These are phyloP conservation scores for Sanghuangporus weigelae DNA, from an alignment of 1,284 basidiomycete species.

Conservation along the genomic window DNA sequence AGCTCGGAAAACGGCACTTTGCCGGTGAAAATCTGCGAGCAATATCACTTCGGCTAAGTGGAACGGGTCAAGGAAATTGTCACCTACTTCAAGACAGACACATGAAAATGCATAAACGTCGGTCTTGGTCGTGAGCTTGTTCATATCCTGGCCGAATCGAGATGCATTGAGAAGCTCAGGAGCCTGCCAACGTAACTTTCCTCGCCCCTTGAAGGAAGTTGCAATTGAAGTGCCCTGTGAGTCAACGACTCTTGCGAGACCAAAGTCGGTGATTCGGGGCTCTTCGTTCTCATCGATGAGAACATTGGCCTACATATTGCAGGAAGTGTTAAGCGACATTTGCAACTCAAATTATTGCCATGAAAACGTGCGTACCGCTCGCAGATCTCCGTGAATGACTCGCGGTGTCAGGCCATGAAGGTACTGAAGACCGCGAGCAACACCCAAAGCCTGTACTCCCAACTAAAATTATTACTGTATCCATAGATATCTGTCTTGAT, in stretches of 20 bases:
- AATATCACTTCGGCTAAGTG: not conserved
- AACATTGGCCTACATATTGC: constrained; percentile 1
- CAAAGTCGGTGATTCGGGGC: constrained; percentile 10
- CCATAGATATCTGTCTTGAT: not conserved
- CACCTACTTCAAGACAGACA: constrained; percentile 5
- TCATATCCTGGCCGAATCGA: not conserved
- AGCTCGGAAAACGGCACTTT: constrained; percentile 5
- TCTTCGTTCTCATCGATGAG: constrained; percentile 4
- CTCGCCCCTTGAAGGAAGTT: constrained; percentile 1
- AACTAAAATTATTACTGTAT: not conserved
- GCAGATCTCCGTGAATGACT: constrained; percentile 12
- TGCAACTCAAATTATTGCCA: not conserved
- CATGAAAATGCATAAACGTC: constrained; percentile 11
- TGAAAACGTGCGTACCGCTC: not conserved
- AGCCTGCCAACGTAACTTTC: constrained; percentile 7
- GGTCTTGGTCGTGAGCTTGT: constrained; percentile 1
- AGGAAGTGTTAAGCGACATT: not conserved
- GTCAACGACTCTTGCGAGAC: constrained; percentile 5
- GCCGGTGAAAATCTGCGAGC: constrained; percentile 1
- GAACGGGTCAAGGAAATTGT: not conserved
- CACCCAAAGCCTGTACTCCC: not conserved
- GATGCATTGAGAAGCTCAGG: constrained; percentile 5
- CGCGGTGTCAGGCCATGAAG: constrained; percentile 1
- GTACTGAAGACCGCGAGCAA: constrained; percentile 11
- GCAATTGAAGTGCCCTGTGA: not conserved